Evolutionary conservation across 2,329 filamentous ascomycete genomes (phyloP).

Genomic region (Cordyceps tenuipes): DNA sequence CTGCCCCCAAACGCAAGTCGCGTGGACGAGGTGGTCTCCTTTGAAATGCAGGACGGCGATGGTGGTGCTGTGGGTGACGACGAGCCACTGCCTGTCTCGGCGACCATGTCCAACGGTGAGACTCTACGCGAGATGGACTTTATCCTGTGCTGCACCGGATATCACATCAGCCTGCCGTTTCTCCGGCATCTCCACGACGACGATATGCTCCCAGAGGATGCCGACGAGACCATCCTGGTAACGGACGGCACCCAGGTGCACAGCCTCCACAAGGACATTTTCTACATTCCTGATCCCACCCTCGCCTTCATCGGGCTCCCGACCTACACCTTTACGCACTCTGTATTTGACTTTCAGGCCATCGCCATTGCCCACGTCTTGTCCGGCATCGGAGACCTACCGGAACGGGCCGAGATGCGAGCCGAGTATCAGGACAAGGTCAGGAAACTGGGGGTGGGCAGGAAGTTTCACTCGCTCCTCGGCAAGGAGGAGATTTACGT

Average conservation of each 20-base stretch:
- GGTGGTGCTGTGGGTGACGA: slow-evolving; percentile 15
- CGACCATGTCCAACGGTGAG: slow-evolving; percentile 45
- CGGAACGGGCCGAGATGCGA: not conserved
- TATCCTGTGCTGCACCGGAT: not conserved
- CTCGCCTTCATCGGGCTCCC: slow-evolving; percentile 57
- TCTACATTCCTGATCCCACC: slow-evolving; percentile 59
- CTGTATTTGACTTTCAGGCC: slow-evolving; percentile 62
- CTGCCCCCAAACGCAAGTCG: slow-evolving; percentile 46
- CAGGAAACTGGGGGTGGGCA: not conserved
- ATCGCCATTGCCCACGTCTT: slow-evolving; percentile 51
- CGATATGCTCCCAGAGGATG: slow-evolving; percentile 31
- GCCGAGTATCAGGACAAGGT: not conserved
- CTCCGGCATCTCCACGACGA: slow-evolving; percentile 39
- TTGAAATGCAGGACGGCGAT: slow-evolving; percentile 18
- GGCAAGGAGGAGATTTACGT: not conserved
- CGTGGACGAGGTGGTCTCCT: slow-evolving; percentile 43
- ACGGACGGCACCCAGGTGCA: slow-evolving; percentile 57
- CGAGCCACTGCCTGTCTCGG: slow-evolving; percentile 37
- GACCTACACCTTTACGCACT: slow-evolving; percentile 59
- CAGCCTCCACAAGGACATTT: slow-evolving; percentile 63
- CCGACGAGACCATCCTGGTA: slow-evolving; percentile 46
- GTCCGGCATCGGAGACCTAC: slow-evolving; percentile 27
- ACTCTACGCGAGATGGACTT: slow-evolving; percentile 46
- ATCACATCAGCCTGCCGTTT: slow-evolving; percentile 53
- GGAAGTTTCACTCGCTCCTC: not conserved